These are phyloP conservation scores for Erythrophleum fordii DNA, from an alignment of 306 rosid species.

Conservation along the genomic window DNA sequence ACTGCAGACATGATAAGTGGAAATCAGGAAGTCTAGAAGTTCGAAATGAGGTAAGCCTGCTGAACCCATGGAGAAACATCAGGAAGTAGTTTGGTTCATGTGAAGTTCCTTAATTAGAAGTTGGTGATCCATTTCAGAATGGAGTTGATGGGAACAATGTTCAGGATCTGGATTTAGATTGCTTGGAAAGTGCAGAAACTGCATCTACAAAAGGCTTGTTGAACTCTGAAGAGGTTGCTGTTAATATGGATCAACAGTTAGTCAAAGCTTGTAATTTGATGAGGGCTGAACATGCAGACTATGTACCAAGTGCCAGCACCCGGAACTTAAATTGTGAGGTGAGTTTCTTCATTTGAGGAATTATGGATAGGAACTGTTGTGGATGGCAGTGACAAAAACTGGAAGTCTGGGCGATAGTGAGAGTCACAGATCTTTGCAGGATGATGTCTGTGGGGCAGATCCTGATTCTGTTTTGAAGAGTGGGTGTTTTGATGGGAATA, in stretches of 20 bases:
- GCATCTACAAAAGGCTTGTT: constrained; percentile 42
- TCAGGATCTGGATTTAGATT: constrained; percentile 49
- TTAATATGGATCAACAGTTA: constrained; percentile 48
- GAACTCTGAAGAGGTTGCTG: constrained; percentile 52
- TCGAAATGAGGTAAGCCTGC: constrained; percentile 62
- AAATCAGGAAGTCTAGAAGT: constrained; percentile 38
- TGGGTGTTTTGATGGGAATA: constrained; percentile 51
- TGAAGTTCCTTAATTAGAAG: constrained; percentile 55
- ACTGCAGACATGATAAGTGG: constrained; percentile 43
- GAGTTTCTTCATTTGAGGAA: constrained; percentile 77
- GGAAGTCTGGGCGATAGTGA: constrained; percentile 73
- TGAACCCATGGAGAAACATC: constrained; percentile 50
- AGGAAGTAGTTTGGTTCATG: constrained; percentile 50
- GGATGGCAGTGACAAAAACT: constrained; percentile 70
- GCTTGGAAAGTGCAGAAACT: constrained; percentile 45
- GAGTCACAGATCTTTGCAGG: constrained; percentile 84
- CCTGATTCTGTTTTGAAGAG: constrained; percentile 55
- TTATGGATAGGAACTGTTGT: constrained; percentile 63
- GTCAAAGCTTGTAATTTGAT: constrained; percentile 56
- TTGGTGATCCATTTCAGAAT: constrained; percentile 56
- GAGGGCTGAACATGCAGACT: constrained; percentile 54
- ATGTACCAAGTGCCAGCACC: constrained; percentile 53
- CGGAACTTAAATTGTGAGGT: constrained; percentile 80
- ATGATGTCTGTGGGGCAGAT: constrained; percentile 60
- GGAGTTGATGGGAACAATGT: constrained; percentile 47